These are phyloP conservation scores for Pichia gijzeniarum DNA, from an alignment of 805 yeast genomes.

Conservation along the genomic window DNA sequence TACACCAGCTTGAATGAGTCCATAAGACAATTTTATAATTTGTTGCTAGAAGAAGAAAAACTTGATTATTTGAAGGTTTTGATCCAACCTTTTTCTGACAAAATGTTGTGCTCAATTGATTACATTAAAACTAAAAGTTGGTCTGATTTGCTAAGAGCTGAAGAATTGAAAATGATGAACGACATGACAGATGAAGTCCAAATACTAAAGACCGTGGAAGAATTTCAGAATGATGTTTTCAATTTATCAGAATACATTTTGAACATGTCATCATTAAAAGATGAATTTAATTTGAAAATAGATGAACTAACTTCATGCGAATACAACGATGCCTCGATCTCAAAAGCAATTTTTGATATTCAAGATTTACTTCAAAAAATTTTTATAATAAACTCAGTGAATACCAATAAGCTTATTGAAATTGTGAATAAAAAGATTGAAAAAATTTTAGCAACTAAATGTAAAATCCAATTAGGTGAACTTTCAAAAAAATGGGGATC, in stretches of 20 bases:
- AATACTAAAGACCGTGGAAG: background rate
- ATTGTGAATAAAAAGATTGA: conserved; percentile 31
- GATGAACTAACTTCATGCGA: conserved; percentile 22
- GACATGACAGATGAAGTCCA: conserved; percentile 6
- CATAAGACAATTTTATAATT: conserved; percentile 33
- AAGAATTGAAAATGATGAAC: conserved; percentile 35
- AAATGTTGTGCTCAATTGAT: conserved; percentile 22
- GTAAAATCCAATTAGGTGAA: conserved; percentile 12
- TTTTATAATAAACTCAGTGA: conserved; percentile 32
- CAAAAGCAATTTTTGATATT: conserved; percentile 19
- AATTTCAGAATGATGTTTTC: background rate
- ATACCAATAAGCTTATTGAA: conserved; percentile 28
- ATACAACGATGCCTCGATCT: conserved; percentile 21
- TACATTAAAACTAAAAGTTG: conserved; percentile 36
- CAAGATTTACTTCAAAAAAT: conserved; percentile 34
- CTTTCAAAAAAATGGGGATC: conserved; percentile 9
- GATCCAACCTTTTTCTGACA: conserved; percentile 22
- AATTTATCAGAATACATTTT: background rate
- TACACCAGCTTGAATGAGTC: conserved; percentile 51
- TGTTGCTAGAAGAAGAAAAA: conserved; percentile 13
- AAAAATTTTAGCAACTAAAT: conserved; percentile 27
- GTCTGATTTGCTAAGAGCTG: conserved; percentile 44
- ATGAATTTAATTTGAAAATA: background rate
- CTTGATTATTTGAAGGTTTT: conserved; percentile 39
- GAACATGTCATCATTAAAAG: background rate